These are phyloP conservation scores for Linum tenue DNA, from an alignment of 345 rosid species.

Conservation along the genomic window DNA sequence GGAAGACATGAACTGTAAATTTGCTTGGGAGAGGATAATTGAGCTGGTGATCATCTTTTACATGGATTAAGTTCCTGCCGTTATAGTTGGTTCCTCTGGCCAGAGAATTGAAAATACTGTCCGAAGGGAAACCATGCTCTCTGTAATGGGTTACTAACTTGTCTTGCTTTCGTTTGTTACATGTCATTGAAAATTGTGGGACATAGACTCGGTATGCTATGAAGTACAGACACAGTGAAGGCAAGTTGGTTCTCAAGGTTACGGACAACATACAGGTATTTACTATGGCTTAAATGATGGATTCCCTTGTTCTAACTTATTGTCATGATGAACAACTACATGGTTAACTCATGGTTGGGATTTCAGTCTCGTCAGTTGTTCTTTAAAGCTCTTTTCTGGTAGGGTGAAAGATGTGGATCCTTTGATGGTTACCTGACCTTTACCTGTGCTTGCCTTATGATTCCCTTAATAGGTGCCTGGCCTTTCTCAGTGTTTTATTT, in stretches of 20 bases:
- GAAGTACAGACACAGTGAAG: slow-evolving; percentile 90
- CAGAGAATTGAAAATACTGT: not conserved
- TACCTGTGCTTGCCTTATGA: too few species aligned
- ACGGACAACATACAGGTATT: slow-evolving; percentile 90
- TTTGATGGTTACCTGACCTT: too few species aligned
- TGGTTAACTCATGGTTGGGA: not conserved
- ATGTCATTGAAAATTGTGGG: slow-evolving; percentile 6
- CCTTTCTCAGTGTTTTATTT: too few species aligned
- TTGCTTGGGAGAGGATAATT: not conserved
- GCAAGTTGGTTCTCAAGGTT: slow-evolving; percentile 95
- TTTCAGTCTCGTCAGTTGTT: not conserved
- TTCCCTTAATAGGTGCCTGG: too few species aligned
- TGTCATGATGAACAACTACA: not conserved
- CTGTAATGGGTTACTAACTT: not conserved
- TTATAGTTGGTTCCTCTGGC: too few species aligned
- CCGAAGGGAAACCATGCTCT: not conserved
- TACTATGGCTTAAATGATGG: not conserved
- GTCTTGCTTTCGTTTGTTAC: not conserved
- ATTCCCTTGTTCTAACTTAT: not conserved
- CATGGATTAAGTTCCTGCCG: not conserved
- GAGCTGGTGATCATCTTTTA: not conserved
- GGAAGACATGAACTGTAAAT: not conserved
- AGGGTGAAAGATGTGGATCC: too few species aligned
- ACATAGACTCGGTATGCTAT: slow-evolving; percentile 74
- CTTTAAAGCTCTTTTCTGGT: not conserved